A percentile compares a stretch with the other conserved stretches of the same genome.
These are phyloP conservation scores for Fusarium redolens DNA, from an alignment of 2,329 filamentous ascomycete species.

Conservation along the genomic window DNA sequence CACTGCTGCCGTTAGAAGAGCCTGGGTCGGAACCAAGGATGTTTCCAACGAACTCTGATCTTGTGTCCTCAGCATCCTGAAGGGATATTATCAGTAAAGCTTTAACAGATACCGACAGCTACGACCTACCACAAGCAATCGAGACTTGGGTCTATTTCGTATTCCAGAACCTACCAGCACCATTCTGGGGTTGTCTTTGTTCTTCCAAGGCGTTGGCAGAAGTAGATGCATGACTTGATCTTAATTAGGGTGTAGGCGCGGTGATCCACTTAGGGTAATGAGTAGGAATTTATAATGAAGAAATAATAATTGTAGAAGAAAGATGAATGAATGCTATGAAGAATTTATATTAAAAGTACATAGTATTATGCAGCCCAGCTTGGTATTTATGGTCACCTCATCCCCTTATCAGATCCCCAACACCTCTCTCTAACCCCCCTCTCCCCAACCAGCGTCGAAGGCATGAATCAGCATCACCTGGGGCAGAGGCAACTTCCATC, in stretches of 20 bases:
- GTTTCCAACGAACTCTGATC: not conserved
- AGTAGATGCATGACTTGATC: conserved; percentile 2
- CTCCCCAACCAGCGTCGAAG: too few relatives aligned
- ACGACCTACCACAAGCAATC: not conserved
- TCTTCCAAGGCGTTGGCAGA: not conserved
- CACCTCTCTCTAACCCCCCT: too few relatives aligned
- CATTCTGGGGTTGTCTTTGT: not conserved
- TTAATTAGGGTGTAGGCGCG: not conserved
- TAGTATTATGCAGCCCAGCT: not conserved
- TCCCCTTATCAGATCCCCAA: too few relatives aligned
- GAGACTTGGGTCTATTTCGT: not conserved
- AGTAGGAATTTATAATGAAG: not conserved
- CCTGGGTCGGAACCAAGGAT: not conserved
- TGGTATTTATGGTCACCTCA: too few relatives aligned
- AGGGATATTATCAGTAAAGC: conserved; percentile 2
- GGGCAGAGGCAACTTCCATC: too few relatives aligned
- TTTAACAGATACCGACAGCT: not conserved
- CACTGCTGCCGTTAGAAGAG: conserved; percentile 2
- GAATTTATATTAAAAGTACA: not conserved
- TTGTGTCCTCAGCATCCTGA: not conserved
- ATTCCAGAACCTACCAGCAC: not conserved
- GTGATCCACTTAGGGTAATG: not conserved
- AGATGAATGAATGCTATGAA: not conserved
- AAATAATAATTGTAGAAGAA: not conserved
- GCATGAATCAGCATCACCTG: too few relatives aligned